phyloP scores from a whole-genome alignment of 495 filamentous ascomycete genomes.

The Filosporella fistucella region DNA sequence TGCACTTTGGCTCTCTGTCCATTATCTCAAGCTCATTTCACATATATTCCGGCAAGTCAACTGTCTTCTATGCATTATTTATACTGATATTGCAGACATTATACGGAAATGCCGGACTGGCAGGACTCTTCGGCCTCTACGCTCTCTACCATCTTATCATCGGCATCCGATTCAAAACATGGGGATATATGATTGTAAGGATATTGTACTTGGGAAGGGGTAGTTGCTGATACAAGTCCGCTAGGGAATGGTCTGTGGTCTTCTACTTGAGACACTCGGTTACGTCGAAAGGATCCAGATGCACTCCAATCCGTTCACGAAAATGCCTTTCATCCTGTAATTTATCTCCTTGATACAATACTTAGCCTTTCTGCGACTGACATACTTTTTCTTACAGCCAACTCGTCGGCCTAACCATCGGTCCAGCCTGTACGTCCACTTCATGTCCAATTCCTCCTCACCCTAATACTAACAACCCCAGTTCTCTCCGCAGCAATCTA shows the following conservation, averaged over 20 bases:
- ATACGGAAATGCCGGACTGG: conserved; percentile 32
- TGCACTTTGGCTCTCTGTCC: background rate
- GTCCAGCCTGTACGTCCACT: too few relatives aligned
- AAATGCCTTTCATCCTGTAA: background rate
- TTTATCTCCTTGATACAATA: background rate
- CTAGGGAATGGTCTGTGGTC: conserved; percentile 24
- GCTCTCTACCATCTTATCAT: conserved; percentile 19
- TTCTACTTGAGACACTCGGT: conserved; percentile 32
- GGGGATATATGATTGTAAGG: conserved; percentile 35
- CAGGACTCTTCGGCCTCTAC: conserved; percentile 25
- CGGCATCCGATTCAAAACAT: conserved; percentile 19
- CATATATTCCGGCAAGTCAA: too few relatives aligned
- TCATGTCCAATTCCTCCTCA: too few relatives aligned
- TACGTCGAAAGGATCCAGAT: conserved; percentile 33
- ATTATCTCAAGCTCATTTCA: background rate
- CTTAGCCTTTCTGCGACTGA: background rate
- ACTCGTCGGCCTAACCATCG: conserved; percentile 46
- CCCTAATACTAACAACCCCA: conserved; percentile 35
- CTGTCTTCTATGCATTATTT: too few relatives aligned
- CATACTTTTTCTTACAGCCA: conserved; percentile 31
- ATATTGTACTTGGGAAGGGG: conserved; percentile 28
- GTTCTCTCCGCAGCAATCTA: conserved; percentile 60
- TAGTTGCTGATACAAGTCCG: too few relatives aligned
- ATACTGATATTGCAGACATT: too few relatives aligned
- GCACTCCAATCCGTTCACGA: conserved; percentile 34